These are phyloP conservation scores for Phenoliferia sp. DNA, from an alignment of 1,284 basidiomycete genomes.

Conservation along the genomic window DNA sequence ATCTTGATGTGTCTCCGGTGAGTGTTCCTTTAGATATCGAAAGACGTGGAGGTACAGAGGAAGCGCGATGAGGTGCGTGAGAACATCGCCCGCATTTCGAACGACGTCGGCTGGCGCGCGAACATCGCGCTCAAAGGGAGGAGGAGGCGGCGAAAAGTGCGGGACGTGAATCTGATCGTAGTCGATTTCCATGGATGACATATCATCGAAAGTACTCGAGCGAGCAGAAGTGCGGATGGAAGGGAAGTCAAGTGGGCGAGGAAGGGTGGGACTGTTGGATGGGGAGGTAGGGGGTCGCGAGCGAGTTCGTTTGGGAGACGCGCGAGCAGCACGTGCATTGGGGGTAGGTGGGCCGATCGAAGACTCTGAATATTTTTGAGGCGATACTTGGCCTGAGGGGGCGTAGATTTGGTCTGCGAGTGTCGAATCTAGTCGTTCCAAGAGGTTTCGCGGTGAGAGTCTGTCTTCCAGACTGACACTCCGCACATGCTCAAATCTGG, in stretches of 20 bases:
- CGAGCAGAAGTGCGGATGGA: background rate
- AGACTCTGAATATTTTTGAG: too few species aligned
- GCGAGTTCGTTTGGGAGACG: background rate
- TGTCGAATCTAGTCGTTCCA: too few species aligned
- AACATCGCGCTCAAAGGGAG: constrained; percentile 1
- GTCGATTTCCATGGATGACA: constrained; percentile 17
- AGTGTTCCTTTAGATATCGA: background rate
- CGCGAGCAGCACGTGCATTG: too few species aligned
- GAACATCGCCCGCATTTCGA: constrained; percentile 12
- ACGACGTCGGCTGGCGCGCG: constrained; percentile 12
- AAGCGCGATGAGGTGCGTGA: constrained; percentile 18
- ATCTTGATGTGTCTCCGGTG: background rate
- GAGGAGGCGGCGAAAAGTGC: background rate
- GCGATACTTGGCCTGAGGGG: too few species aligned
- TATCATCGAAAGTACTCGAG: background rate
- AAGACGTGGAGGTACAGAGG: constrained; percentile 15
- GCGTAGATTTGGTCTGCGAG: too few species aligned
- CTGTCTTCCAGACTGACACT: too few species aligned
- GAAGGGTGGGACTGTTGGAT: background rate
- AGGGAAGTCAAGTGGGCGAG: background rate
- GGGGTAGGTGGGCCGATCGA: too few species aligned
- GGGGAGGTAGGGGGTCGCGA: background rate
- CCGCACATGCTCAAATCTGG: too few species aligned
- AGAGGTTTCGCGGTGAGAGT: too few species aligned
- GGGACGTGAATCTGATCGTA: background rate